phyloP scores from a whole-genome alignment of 2,329 filamentous ascomycete genomes.

The Xylariomycetidae sp. region DNA sequence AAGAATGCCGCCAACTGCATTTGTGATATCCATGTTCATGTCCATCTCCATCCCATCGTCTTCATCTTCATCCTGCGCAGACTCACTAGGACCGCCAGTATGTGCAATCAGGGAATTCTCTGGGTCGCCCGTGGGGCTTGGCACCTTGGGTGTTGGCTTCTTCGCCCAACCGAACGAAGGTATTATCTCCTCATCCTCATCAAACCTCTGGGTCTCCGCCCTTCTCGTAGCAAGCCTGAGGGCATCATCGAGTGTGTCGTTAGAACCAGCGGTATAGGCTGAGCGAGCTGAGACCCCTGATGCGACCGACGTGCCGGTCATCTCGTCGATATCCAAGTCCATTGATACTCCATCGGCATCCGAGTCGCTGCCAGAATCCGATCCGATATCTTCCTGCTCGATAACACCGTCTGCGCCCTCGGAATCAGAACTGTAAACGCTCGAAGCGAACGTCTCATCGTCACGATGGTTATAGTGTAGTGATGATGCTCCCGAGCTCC shows the following conservation, averaged over 20 bases:
- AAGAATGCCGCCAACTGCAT: slow-evolving; percentile 51
- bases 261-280: slow-evolving; percentile 58
- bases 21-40: slow-evolving; percentile 54
- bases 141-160: slow-evolving; percentile 39
- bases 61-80: slow-evolving; percentile 22
- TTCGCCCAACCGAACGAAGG: slow-evolving; percentile 73
- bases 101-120: no score
- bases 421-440: slow-evolving; percentile 67
- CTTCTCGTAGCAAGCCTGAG: slow-evolving; percentile 69
- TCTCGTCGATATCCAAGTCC: slow-evolving; percentile 74
- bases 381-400: slow-evolving; percentile 48
- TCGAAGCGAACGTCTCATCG: slow-evolving; percentile 68
- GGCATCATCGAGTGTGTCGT: slow-evolving; percentile 70
- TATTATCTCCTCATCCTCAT: slow-evolving; percentile 66
- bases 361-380: slow-evolving; percentile 44
- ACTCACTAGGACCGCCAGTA: no score
- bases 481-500: slow-evolving; percentile 63
- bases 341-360: slow-evolving; percentile 73
- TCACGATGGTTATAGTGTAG: slow-evolving; percentile 62
- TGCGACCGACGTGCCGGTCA: slow-evolving; percentile 62
- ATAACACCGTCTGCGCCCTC: slow-evolving; percentile 52
- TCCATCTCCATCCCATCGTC: slow-evolving; percentile 35
- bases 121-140: slow-evolving; percentile 27
- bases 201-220: slow-evolving; percentile 68
- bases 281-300: slow-evolving; percentile 53